A percentile compares a stretch with the other conserved stretches of the same genome.
Evolutionary conservation across 768 basidiomycete species (phyloP).

Genomic region (Russula brevipes): DNA sequence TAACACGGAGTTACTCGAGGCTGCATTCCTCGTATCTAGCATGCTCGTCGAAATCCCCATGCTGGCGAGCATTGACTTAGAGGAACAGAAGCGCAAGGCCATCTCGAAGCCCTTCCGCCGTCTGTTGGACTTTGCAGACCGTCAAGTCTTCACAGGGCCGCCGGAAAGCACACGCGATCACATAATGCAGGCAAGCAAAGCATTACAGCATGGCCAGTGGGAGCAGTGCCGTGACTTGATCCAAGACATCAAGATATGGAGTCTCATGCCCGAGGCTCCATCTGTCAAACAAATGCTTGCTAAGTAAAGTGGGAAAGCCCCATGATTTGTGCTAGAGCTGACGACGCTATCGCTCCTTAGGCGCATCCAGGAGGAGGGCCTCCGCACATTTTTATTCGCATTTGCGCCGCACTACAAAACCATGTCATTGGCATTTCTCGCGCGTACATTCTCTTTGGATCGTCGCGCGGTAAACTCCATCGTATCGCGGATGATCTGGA

Average conservation of each 20-base stretch:
- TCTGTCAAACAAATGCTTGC: conserved; percentile 93
- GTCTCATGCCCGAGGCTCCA: conserved; percentile 83
- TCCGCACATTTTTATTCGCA: conserved; percentile 97
- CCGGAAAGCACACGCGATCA: conserved; percentile 99
- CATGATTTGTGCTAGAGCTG: background rate
- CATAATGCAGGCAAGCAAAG: conserved; percentile 98
- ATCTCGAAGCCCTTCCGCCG: conserved; percentile 97
- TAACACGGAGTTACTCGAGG: conserved; percentile 95
- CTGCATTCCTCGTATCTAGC: conserved; percentile 95
- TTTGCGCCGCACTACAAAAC: conserved; percentile 92
- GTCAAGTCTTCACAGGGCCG: conserved; percentile 95
- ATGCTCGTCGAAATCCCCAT: conserved; percentile 98
- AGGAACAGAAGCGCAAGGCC: conserved; percentile 87
- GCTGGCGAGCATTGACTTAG: conserved; percentile 88
- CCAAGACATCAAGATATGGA: conserved; percentile 97
- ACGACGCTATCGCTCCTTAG: conserved; percentile 37
- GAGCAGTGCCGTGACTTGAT: conserved; percentile 90
- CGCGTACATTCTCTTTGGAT: conserved; percentile 82
- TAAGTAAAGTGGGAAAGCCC: conserved; percentile 48
- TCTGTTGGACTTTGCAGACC: conserved; percentile 91
- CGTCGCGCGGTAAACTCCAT: conserved; percentile 79
- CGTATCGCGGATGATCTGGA: conserved; percentile 99
- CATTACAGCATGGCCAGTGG: conserved; percentile 95
- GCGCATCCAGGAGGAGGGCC: conserved; percentile 96
- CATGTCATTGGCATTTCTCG: conserved; percentile 80